These are phyloP conservation scores for Teunomyces kruisii DNA, from an alignment of 805 yeast genomes.

Conservation along the genomic window DNA sequence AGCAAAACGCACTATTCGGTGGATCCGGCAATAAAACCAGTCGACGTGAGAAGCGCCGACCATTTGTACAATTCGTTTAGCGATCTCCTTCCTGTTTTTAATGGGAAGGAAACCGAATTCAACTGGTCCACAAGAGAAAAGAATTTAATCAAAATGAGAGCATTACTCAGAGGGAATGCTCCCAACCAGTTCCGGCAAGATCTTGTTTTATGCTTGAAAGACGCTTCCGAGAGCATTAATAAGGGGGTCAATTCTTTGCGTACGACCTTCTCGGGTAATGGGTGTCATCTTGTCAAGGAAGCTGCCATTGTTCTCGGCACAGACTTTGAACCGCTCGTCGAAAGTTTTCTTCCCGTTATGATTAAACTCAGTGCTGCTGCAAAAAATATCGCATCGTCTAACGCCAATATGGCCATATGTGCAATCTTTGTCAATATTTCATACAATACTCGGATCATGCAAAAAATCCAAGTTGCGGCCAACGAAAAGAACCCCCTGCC, in stretches of 20 bases:
- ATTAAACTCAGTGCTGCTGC: constrained; percentile 58
- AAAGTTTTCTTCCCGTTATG: constrained; percentile 47
- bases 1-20: constrained; percentile 31
- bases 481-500: constrained; percentile 73
- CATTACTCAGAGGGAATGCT: constrained; percentile 59
- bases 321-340: constrained; percentile 49
- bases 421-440: constrained; percentile 57
- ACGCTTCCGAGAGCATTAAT: constrained; percentile 52
- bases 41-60: constrained; percentile 24
- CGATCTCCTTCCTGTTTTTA: constrained; percentile 42
- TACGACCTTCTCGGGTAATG: constrained; percentile 76
- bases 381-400: constrained; percentile 61
- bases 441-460: constrained; percentile 51
- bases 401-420: constrained; percentile 55
- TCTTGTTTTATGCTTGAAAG: constrained; percentile 32
- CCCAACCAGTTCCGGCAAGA: constrained; percentile 35
- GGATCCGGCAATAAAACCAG: constrained; percentile 37
- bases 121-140: constrained; percentile 82
- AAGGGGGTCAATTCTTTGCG: constrained; percentile 73
- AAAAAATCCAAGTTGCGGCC: constrained; percentile 49
- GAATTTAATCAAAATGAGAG: constrained; percentile 55
- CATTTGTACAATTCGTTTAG: constrained; percentile 16
- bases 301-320: constrained; percentile 41
- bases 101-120: constrained; percentile 78
- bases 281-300: constrained; percentile 78